phyloP scores from a whole-genome alignment of 768 basidiomycete species.

The Imleria badia region DNA sequence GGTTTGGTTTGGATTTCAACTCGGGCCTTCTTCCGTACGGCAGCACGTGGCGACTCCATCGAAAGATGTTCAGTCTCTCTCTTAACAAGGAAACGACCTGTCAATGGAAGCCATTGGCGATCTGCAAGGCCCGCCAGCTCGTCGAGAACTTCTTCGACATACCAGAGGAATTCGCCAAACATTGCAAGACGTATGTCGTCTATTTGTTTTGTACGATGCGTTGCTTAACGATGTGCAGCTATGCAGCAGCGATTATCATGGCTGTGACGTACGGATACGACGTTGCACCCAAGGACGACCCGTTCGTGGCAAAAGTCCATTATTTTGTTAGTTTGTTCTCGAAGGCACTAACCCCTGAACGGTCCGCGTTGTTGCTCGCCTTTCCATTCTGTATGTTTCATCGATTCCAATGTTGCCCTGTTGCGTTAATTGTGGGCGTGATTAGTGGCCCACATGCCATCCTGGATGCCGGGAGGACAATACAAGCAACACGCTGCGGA shows the following conservation, averaged over 20 bases:
- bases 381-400: slow-evolving; percentile 28
- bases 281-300: slow-evolving; percentile 23
- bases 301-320: slow-evolving; percentile 23
- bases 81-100: slow-evolving; percentile 17
- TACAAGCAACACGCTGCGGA: slow-evolving; percentile 20
- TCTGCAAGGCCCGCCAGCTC: slow-evolving; percentile 23
- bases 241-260: slow-evolving; percentile 26
- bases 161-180: slow-evolving; percentile 16
- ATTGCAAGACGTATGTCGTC: slow-evolving; percentile 26
- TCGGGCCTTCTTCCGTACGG: slow-evolving; percentile 32
- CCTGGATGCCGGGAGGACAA: slow-evolving; percentile 35
- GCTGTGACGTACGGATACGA: slow-evolving; percentile 27
- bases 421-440: neutral
- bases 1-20: slow-evolving; percentile 33
- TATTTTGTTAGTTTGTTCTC: slow-evolving; percentile 10
- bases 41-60: slow-evolving; percentile 29
- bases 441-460: slow-evolving; percentile 30
- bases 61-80: slow-evolving; percentile 22
- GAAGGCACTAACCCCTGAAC: slow-evolving; percentile 19
- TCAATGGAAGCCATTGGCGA: slow-evolving; percentile 15
- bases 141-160: slow-evolving; percentile 20
- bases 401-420: neutral
- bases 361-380: slow-evolving; percentile 16
- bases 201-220: neutral
- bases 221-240: slow-evolving; percentile 11